Conservation (phyloP, 2,329 filamentous ascomycete species). For the Rasamsonia emersonii region DNA sequence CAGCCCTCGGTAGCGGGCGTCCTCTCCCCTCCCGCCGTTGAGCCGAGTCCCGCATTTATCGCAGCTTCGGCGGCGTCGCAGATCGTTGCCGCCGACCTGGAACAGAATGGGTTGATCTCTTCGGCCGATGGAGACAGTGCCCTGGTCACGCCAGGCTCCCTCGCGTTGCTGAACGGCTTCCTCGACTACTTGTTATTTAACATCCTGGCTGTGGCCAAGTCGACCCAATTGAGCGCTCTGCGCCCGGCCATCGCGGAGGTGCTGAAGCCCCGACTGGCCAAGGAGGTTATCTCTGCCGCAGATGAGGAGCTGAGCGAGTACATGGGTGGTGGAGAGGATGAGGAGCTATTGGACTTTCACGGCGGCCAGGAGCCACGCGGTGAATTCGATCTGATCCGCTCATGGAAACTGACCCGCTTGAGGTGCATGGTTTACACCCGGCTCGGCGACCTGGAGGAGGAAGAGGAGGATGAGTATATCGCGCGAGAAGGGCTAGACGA, state of each 20-base stretch:
- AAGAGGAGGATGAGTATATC: slow-evolving; percentile 86
- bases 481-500: slow-evolving; percentile 66
- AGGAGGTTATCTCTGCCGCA: slow-evolving; percentile 71
- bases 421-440: slow-evolving; percentile 98
- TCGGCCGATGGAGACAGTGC: slow-evolving; percentile 60
- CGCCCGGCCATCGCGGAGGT: slow-evolving; percentile 78
- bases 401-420: slow-evolving; percentile 87
- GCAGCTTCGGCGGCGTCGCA: slow-evolving; percentile 81
- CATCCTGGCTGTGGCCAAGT: slow-evolving; percentile 70
- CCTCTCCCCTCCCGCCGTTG: slow-evolving; percentile 60
- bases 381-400: slow-evolving; percentile 81
- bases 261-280: slow-evolving; percentile 79
- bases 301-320: slow-evolving; percentile 86
- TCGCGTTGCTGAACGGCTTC: slow-evolving; percentile 79
- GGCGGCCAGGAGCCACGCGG: slow-evolving; percentile 42
- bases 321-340: slow-evolving; percentile 68
- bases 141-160: slow-evolving; percentile 61
- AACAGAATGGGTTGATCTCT: slow-evolving; percentile 61
- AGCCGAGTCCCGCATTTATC: slow-evolving; percentile 78
- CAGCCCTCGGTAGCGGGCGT: slow-evolving; percentile 30
- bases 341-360: slow-evolving; percentile 53
- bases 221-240: slow-evolving; percentile 65
- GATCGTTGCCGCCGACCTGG: slow-evolving; percentile 82
- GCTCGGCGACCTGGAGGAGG: slow-evolving; percentile 92
- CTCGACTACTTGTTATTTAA: slow-evolving; percentile 89